Evolutionary conservation across 2,329 filamentous ascomycete species (phyloP).

Genomic region (Aspergillus awamori): DNA sequence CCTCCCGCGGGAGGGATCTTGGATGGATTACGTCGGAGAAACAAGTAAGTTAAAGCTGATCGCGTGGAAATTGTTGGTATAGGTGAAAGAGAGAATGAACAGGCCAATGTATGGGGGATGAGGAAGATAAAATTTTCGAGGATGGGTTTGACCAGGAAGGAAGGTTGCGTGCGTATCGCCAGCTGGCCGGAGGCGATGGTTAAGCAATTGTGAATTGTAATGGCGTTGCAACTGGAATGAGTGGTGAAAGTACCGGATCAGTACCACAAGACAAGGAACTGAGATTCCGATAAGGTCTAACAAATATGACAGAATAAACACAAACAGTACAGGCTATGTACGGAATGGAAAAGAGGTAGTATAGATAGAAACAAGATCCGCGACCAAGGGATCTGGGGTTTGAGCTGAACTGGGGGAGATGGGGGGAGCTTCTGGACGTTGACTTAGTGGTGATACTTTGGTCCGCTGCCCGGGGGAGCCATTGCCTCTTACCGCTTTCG

Average conservation of each 20-base stretch:
- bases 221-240: not conserved
- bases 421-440: not conserved
- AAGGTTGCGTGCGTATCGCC: not conserved
- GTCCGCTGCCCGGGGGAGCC: slow-evolving; percentile 7
- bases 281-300: not conserved
- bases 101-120: not conserved
- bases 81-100: not conserved
- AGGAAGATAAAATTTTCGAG: not conserved
- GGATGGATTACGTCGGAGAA: slow-evolving; percentile 7
- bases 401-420: not conserved
- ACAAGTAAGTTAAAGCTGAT: not conserved
- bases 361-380: not conserved
- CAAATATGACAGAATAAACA: not conserved
- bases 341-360: not conserved
- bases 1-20: slow-evolving; percentile 30
- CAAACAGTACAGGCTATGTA: not conserved
- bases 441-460: not conserved
- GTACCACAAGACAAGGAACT: not conserved
- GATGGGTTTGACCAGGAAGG: not conserved
- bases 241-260: not conserved
- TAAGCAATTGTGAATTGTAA: not conserved
- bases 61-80: not conserved
- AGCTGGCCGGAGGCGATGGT: slow-evolving; percentile 2
- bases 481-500: slow-evolving; percentile 14
- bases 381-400: not conserved